Percentiles rank a stretch among this genome's conserved stretches.
These are phyloP conservation scores for Pythium pyrilobum DNA, from an alignment of 352 stramenopile species.

Conservation along the genomic window DNA sequence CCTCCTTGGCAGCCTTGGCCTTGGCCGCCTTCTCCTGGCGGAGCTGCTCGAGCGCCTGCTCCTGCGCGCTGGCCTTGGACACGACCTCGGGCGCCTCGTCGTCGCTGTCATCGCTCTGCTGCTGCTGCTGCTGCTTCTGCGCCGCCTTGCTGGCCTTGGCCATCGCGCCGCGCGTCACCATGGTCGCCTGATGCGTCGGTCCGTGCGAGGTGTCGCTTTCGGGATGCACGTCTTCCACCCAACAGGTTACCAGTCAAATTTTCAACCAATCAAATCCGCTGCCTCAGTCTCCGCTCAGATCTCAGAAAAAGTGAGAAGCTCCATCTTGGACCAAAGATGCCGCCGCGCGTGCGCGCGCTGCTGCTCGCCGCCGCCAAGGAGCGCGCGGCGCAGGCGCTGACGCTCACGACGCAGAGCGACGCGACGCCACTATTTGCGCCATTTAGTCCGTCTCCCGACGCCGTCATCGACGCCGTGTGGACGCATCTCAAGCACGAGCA, in stretches of 20 bases:
- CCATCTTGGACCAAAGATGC: too few species aligned
- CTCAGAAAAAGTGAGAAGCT: too few species aligned
- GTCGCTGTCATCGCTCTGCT: slow-evolving; percentile 43
- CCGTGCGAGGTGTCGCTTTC: too few species aligned
- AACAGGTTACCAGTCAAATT: slow-evolving; percentile 24
- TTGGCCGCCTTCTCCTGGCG: slow-evolving; percentile 49
- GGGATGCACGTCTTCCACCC: background rate
- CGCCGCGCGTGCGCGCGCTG: slow-evolving; percentile 50
- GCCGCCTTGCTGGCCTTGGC: slow-evolving; percentile 14
- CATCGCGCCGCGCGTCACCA: slow-evolving; percentile 24
- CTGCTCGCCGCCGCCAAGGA: slow-evolving; percentile 62
- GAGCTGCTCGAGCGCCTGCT: slow-evolving; percentile 43
- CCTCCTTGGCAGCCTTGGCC: slow-evolving; percentile 30
- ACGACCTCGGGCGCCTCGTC: slow-evolving; percentile 77
- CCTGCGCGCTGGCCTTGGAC: slow-evolving; percentile 59
- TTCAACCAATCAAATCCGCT: slow-evolving; percentile 15
- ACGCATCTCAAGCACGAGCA: slow-evolving; percentile 24
- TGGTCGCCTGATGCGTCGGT: too few species aligned
- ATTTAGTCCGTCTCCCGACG: slow-evolving; percentile 61
- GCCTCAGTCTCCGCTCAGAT: background rate
- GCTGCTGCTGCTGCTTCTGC: slow-evolving; percentile 2
- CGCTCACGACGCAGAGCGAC: slow-evolving; percentile 14
- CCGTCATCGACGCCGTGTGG: slow-evolving; percentile 65
- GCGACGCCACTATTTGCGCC: slow-evolving; percentile 51
- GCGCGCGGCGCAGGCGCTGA: slow-evolving; percentile 39